Evolutionary conservation across 2,329 filamentous ascomycete species (phyloP), one percentile per base, ranked within the genome.

Genomic region (Camptophora hylomeconis): DNA sequence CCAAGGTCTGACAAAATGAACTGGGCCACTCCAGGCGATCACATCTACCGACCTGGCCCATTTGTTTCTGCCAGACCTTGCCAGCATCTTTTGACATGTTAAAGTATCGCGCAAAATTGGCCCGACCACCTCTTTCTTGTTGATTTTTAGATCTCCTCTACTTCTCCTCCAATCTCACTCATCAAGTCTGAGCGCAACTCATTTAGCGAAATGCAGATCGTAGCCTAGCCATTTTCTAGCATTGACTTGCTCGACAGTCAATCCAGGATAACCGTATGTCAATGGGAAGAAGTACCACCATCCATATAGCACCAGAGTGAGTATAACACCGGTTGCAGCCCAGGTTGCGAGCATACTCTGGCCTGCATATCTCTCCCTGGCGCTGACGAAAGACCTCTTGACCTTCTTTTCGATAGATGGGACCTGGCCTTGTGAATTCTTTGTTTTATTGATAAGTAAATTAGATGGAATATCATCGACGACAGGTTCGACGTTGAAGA

Each of bases 131-230:
- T n/a, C n/a, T n/a, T n/a, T n/a, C n/a, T n/a, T n/a, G n/a, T n/a
- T n/a, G n/a, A n/a, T n/a, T n/a, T n/a, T n/a, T n/a, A n/a, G n/a
- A n/a, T n/a, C n/a, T n/a, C n/a, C n/a, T n/a, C 14, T 18, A 15
- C 10, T 27, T 8, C 14, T 8, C 14, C 3, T 17, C 13, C 17
- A 20, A 9, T 14, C 19, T 14, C 5, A 5, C 8, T 11, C 9
- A 9, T 5, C 24, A 15, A 3, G 13, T 15, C 10, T 8, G 9
- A 11, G 7, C 24, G 9, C 23, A 20, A 25, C 37, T 61, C 79
- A 98, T 72, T 98, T 98, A 35, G 89, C 89, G 63, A 98, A 98
- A 62, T 98, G 89, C 52, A 98, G 67, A 54, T 98, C 89, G 53
- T 95, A 98, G 40, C 81, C 80, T 42, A 98, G 67, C 87, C 87